These are phyloP conservation scores for Carex arenaria DNA, from an alignment of 202 grass and related monocot genomes.

Conservation along the genomic window DNA sequence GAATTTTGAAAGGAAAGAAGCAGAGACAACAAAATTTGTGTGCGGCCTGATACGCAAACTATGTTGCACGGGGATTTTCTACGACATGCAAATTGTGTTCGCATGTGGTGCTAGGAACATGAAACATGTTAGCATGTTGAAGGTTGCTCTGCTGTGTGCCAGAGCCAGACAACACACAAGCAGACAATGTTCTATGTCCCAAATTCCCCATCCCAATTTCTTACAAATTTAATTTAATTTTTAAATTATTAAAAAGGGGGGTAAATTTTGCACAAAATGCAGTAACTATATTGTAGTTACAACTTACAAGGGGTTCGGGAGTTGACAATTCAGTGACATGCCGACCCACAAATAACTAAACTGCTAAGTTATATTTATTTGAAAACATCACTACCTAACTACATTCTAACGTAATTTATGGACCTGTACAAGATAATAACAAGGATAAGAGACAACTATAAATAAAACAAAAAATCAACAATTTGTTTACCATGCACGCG, in stretches of 20 bases:
- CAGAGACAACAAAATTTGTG: not conserved
- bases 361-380: not conserved
- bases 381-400: not conserved
- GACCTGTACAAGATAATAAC: not conserved
- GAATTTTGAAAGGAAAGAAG: not conserved
- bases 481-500: not conserved
- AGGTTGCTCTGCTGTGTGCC: no score
- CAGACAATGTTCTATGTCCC: not conserved
- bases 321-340: not conserved
- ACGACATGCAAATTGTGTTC: not conserved
- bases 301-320: not conserved
- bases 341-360: not conserved
- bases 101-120: not conserved
- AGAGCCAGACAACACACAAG: not conserved
- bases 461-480: not conserved
- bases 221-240: not conserved
- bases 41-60: not conserved
- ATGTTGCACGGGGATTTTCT: not conserved
- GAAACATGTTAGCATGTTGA: not conserved
- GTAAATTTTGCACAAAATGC: not conserved
- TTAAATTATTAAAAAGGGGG: not conserved
- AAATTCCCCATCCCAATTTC: not conserved
- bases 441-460: not conserved
- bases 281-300: not conserved
- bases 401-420: not conserved